Conservation (phyloP, 108 stramenopile genomes). For the Conticribra weissflogii region DNA sequence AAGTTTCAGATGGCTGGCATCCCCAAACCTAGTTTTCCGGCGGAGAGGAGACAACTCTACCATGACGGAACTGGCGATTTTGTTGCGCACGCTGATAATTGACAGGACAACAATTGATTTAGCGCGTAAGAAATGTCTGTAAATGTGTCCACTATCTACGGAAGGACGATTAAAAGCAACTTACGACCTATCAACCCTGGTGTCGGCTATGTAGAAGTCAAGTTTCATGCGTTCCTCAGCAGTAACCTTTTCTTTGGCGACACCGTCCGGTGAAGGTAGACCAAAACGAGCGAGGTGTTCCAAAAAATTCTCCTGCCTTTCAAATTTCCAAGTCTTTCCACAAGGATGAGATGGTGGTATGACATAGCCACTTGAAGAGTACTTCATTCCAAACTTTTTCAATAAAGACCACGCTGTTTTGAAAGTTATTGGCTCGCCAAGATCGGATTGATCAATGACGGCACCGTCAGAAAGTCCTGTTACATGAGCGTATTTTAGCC, state of each 20-base stretch:
- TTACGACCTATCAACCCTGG: constrained; percentile 31
- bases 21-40: too few relatives aligned
- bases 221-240: constrained; percentile 23
- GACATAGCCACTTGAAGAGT: constrained; percentile 4
- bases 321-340: constrained; percentile 18
- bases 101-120: too few relatives aligned
- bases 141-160: background rate
- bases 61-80: too few relatives aligned
- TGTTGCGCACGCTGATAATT: too few relatives aligned
- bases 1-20: too few relatives aligned
- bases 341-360: constrained; percentile 15
- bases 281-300: constrained; percentile 41
- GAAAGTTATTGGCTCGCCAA: constrained; percentile 9
- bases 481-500: constrained; percentile 42
- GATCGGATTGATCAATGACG: constrained; percentile 11
- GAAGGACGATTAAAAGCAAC: constrained; percentile 2
- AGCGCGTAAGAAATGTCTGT: background rate
- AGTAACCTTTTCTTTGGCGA: background rate
- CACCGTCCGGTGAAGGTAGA: constrained; percentile 2
- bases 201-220: constrained; percentile 24
- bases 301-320: constrained; percentile 9
- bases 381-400: constrained; percentile 31
- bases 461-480: constrained; percentile 10
- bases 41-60: too few relatives aligned
- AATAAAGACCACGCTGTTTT: constrained; percentile 26